Percentiles rank a stretch among this genome's conserved stretches.
phyloP scores from a whole-genome alignment of 441 rosid genomes.

The Francoa sonchifolia region DNA sequence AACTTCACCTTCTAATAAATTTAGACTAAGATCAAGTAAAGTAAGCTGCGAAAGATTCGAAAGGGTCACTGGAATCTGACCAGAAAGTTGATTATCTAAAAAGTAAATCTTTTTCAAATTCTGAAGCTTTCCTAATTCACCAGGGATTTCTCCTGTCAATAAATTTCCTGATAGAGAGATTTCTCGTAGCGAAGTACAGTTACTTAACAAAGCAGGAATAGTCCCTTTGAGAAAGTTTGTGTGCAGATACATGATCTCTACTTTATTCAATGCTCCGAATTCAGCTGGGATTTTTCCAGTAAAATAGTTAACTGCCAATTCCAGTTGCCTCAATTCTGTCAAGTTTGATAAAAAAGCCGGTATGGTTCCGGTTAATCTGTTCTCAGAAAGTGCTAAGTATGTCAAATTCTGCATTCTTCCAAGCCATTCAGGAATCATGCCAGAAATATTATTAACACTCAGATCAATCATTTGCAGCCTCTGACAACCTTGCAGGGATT shows the following conservation, averaged over 20 bases:
- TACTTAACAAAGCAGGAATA: constrained; percentile 6
- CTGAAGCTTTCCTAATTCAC: constrained; percentile 6
- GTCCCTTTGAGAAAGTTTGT: not conserved
- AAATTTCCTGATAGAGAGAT: not conserved
- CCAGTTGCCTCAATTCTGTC: not conserved
- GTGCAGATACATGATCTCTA: constrained; percentile 7
- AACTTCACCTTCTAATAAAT: constrained; percentile 3
- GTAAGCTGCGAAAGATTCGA: constrained; percentile 4
- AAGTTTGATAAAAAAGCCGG: constrained; percentile 3
- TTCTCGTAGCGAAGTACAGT: constrained; percentile 3
- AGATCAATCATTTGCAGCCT: constrained; percentile 1
- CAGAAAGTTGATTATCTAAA: not conserved
- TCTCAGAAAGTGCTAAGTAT: constrained; percentile 1
- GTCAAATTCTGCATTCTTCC: constrained; percentile 4
- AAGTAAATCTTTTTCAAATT: constrained; percentile 5
- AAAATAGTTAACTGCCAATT: constrained; percentile 4
- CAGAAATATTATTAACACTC: not conserved
- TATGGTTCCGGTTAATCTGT: constrained; percentile 1
- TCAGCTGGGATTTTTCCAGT: constrained; percentile 6
- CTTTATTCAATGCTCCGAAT: constrained; percentile 1
- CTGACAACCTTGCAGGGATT: not conserved
- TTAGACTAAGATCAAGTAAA: constrained; percentile 7
- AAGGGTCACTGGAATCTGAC: constrained; percentile 2
- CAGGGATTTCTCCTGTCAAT: constrained; percentile 3
- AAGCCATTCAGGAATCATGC: constrained; percentile 6